Evolutionary conservation across 1,139 yeast species (phyloP).

Genomic region (Arxiozyma slooffiae): DNA sequence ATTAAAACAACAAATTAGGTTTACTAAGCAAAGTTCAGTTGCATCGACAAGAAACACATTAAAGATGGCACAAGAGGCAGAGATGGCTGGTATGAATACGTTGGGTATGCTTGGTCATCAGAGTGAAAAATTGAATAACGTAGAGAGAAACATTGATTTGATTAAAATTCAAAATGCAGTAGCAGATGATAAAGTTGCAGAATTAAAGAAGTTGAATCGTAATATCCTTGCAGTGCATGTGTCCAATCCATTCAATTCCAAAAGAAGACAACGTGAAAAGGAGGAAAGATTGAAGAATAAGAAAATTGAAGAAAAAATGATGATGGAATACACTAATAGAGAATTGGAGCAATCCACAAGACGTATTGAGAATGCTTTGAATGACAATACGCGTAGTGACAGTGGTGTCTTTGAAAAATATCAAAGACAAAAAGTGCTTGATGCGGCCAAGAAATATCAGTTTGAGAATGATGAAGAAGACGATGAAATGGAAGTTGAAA

Average conservation of each 20-base stretch:
- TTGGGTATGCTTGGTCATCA: constrained; percentile 89
- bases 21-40: constrained; percentile 79
- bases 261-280: constrained; percentile 61
- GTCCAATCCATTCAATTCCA: constrained; percentile 78
- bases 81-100: constrained; percentile 80
- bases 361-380: constrained; percentile 38
- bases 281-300: constrained; percentile 65
- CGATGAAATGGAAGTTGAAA: constrained; percentile 50
- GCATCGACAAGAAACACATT: constrained; percentile 80
- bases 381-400: constrained; percentile 24
- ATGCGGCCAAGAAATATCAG: constrained; percentile 38
- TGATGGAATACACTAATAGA: constrained; percentile 37
- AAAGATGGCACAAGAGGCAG: constrained; percentile 85
- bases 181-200: constrained; percentile 77
- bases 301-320: constrained; percentile 48
- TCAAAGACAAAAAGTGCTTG: constrained; percentile 32
- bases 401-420: constrained; percentile 30
- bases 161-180: constrained; percentile 75
- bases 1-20: constrained; percentile 73
- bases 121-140: constrained; percentile 69
- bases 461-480: constrained; percentile 55
- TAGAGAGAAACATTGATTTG: constrained; percentile 66
- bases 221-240: constrained; percentile 76
- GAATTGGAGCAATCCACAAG: constrained; percentile 39
- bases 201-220: constrained; percentile 70